Conservation (phyloP, 2,329 filamentous ascomycete species). For the Hymenoscyphus salicellus region DNA sequence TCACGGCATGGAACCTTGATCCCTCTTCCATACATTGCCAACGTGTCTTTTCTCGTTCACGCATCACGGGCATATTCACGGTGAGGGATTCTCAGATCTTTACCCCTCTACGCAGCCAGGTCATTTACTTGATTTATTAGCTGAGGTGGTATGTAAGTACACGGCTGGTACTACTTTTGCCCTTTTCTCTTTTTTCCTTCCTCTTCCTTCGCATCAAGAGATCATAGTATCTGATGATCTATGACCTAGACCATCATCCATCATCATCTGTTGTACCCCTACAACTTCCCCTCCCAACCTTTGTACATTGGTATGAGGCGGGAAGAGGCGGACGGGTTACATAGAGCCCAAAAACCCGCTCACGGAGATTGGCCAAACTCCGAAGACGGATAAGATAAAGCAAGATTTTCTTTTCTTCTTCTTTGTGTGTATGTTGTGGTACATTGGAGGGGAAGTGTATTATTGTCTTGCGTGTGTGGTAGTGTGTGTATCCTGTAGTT, state of each 20-base stretch:
- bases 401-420: background rate
- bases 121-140: background rate
- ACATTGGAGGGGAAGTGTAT: background rate
- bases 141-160: background rate
- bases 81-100: background rate
- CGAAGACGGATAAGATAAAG: slow-evolving; percentile 1
- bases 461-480: background rate
- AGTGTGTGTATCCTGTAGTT: background rate
- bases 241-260: background rate
- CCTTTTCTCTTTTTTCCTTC: background rate
- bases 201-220: background rate
- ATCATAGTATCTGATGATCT: background rate
- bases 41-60: background rate
- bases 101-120: background rate
- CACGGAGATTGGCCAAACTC: background rate
- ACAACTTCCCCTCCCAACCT: background rate
- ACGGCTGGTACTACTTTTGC: background rate
- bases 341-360: background rate
- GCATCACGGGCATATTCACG: background rate
- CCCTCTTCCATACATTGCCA: slow-evolving; percentile 1
- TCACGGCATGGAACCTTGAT: slow-evolving; percentile 1
- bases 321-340: background rate
- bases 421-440: slow-evolving; percentile 15
- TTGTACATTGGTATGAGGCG: background rate
- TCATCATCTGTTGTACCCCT: background rate